Conservation (phyloP, 164 flowering plant genomes). For the Platanus orientalis region DNA sequence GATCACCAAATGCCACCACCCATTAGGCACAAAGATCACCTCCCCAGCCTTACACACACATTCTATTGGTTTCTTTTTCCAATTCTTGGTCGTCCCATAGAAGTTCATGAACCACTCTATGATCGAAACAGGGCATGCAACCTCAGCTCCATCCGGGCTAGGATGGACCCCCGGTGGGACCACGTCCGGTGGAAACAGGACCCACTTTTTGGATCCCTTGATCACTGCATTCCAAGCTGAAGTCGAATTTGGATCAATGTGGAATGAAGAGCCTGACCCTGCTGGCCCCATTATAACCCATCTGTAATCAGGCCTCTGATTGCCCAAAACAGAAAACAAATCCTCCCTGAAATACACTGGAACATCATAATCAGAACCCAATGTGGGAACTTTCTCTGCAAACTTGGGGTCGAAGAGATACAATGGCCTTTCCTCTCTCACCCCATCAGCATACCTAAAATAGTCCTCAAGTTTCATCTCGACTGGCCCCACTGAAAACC, state of each 20-base stretch:
- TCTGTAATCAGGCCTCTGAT: slow-evolving; percentile 89
- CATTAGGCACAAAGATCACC: slow-evolving; percentile 90
- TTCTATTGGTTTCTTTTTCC: slow-evolving; percentile 80
- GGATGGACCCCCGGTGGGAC: slow-evolving; percentile 98
- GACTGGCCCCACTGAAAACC: slow-evolving; percentile 82
- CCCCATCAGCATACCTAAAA: slow-evolving; percentile 73
- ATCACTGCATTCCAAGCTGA: slow-evolving; percentile 99
- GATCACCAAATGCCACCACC: slow-evolving; percentile 99
- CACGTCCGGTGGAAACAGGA: slow-evolving; percentile 88
- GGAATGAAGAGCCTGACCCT: slow-evolving; percentile 85
- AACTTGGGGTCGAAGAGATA: slow-evolving; percentile 94
- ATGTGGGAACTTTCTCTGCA: slow-evolving; percentile 70
- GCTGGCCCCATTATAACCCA: slow-evolving; percentile 96
- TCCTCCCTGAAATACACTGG: slow-evolving; percentile 87
- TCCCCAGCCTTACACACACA: slow-evolving; percentile 96
- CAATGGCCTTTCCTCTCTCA: slow-evolving; percentile 83
- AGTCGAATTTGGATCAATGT: slow-evolving; percentile 96
- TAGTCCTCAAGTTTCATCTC: slow-evolving; percentile 80
- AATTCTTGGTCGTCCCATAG: slow-evolving; percentile 63
- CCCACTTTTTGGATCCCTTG: slow-evolving; percentile 94
- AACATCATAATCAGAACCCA: slow-evolving; percentile 76
- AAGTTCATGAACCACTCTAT: slow-evolving; percentile 99
- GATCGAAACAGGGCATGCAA: slow-evolving; percentile 95
- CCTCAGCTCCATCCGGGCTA: slow-evolving; percentile 96
- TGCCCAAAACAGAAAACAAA: slow-evolving; percentile 75